Conservation (phyloP, 2,329 filamentous ascomycete genomes). For the Tolypocladium capitatum region DNA sequence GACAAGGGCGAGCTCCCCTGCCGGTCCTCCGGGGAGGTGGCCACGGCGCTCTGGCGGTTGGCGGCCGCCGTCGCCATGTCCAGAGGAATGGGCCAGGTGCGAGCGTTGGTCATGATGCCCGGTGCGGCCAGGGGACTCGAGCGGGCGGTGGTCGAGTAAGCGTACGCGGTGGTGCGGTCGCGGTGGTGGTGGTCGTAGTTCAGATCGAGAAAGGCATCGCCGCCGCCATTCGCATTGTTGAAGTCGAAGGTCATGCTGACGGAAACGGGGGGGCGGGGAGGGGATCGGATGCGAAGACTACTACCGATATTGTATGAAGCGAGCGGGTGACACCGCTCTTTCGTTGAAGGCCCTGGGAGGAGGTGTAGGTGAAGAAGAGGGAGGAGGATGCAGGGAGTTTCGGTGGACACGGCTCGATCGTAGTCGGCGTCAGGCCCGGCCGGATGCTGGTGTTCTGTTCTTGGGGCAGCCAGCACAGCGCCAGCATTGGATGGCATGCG, state of each 20-base stretch:
- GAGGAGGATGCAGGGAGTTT: background rate
- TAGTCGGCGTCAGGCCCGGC: background rate
- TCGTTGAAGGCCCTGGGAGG: background rate
- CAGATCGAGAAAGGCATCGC: constrained; percentile 48
- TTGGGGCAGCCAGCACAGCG: background rate
- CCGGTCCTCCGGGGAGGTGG: constrained; percentile 36
- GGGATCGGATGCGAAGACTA: constrained; percentile 15
- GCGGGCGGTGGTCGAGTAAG: constrained; percentile 12
- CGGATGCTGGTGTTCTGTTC: background rate
- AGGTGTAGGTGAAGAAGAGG: background rate
- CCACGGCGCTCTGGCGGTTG: constrained; percentile 29
- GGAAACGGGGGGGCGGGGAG: constrained; percentile 19
- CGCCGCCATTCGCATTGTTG: constrained; percentile 35
- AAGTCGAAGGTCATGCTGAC: constrained; percentile 45
- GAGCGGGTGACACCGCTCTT: constrained; percentile 28
- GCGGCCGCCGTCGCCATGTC: constrained; percentile 33
- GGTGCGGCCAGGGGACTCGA: constrained; percentile 19
- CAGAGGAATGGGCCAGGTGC: constrained; percentile 38
- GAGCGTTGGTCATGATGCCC: constrained; percentile 21
- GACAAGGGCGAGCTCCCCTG: constrained; percentile 36
- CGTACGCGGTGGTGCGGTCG: constrained; percentile 36
- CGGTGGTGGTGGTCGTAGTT: constrained; percentile 46
- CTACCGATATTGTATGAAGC: constrained; percentile 22
- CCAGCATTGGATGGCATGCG: background rate
- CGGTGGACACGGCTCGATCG: background rate